Base-by-base conservation (phyloP, 345 rosid genomes). In the Brassica nigra region DNA sequence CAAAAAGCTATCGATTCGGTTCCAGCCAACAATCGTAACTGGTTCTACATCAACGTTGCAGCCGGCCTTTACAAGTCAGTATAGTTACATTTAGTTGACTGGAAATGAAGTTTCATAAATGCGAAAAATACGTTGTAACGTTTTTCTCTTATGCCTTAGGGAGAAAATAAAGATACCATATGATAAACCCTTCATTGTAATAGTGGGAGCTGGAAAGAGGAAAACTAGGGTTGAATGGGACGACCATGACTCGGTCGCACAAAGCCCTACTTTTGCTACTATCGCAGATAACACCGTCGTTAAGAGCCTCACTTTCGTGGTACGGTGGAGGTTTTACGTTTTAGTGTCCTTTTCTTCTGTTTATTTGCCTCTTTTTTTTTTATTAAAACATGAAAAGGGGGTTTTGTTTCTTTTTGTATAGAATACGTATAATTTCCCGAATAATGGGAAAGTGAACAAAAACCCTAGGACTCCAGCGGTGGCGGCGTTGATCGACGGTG, bases 151-250 rank as follows among this genome's bases (percentile, higher is more conserved):
- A 23, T 79, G 12, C 69, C 16, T 8, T n/a, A 94, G 97, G 69
- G 99, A 95, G 87, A 90, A 90, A 84, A 82, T 95, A 85, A 80
- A 16, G 36, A 92, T 95, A 55, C 91, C 95, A 1, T 28, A 5
- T 14, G 88, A 92, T 2, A 95, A 91, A 74, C 95, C 94, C 7
- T 86, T 42, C 85, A 85, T 91, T 20, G 63, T 89, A 30, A 80
- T 95, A 0, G 83, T 81, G 52, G 99, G 97, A 77, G 83, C 76
- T 30, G 90, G 85, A 1, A 89, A 79, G 77, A 89, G 76, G 68
- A 71, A 8, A 3, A 95, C 95, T 18, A 58, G 31, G 20, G 84
- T 95, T 64, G 89, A 90, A 20, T 92, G 92, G 97, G 90, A 79
- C 77, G 95, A 89, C 44, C 90, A 90, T 61, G 27, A 69, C 1